Percentiles rank a stretch among this genome's conserved stretches.
These are phyloP conservation scores for Odontarrhena argentea DNA, from an alignment of 345 rosid genomes.

Conservation along the genomic window DNA sequence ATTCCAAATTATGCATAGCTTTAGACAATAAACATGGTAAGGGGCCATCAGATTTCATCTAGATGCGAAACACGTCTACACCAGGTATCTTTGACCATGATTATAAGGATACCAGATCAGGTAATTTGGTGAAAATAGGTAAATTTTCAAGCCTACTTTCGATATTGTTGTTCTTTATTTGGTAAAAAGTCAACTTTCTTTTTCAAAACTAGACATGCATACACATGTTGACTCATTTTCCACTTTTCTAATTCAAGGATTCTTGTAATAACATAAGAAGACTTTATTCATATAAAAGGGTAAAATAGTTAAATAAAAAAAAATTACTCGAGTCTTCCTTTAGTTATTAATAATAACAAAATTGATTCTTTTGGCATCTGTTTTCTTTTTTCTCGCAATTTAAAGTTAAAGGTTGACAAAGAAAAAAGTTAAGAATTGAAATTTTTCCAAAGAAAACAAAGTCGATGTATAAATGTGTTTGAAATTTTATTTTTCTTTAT, in stretches of 20 bases:
- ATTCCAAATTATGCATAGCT: constrained; percentile 11
- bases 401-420: too few relatives aligned
- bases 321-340: too few relatives aligned
- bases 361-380: too few relatives aligned
- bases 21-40: neutral
- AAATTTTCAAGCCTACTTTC: constrained; percentile 1
- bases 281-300: neutral
- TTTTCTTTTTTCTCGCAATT: too few relatives aligned
- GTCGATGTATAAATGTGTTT: too few relatives aligned
- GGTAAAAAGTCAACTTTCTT: constrained; percentile 34
- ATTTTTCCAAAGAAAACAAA: too few relatives aligned
- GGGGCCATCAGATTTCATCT: neutral
- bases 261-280: neutral
- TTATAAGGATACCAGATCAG: neutral
- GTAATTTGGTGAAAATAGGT: constrained; percentile 5
- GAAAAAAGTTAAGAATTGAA: too few relatives aligned
- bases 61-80: neutral
- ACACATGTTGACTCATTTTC: constrained; percentile 24
- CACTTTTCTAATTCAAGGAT: constrained; percentile 1
- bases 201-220: constrained; percentile 20
- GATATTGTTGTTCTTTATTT: constrained; percentile 10
- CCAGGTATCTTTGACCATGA: neutral
- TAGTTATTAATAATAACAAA: too few relatives aligned
- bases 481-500: too few relatives aligned
- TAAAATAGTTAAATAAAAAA: too few relatives aligned